Conservation (phyloP, 169 alveolate genomes). For the Eimeria maxima region DNA sequence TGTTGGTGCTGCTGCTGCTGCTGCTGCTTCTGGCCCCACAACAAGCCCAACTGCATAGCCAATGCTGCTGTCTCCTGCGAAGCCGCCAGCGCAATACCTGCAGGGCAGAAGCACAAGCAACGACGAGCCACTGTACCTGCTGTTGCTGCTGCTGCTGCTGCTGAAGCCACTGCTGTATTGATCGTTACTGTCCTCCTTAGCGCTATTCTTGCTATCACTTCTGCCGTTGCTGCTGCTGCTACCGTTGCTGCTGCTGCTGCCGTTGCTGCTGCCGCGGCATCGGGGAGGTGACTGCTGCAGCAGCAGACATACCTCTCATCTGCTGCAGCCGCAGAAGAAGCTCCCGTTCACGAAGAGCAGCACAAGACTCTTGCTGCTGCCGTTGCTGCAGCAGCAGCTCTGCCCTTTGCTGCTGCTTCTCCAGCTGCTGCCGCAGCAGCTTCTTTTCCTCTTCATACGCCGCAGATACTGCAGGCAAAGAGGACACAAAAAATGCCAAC, state of each 20-base stretch:
- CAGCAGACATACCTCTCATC: constrained; percentile 8
- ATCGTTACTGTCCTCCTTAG: no score
- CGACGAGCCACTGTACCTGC: neutral
- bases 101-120: constrained; percentile 7
- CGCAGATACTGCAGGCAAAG: neutral
- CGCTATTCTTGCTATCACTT: neutral
- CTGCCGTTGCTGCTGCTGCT: constrained; percentile 30
- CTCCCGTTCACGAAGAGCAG: constrained; percentile 37
- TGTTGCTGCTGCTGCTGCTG: constrained; percentile 24
- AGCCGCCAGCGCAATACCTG: constrained; percentile 35
- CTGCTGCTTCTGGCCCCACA: constrained; percentile 18
- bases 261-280: neutral
- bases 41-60: constrained; percentile 19
- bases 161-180: neutral
- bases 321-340: constrained; percentile 32
- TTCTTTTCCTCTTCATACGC: constrained; percentile 14
- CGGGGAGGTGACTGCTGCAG: neutral
- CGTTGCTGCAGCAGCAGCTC: constrained; percentile 55
- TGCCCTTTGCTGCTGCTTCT: constrained; percentile 40
- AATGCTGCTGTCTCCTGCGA: constrained; percentile 33
- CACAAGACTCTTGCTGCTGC: constrained; percentile 37
- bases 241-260: constrained; percentile 24
- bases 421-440: constrained; percentile 33
- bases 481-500: neutral
- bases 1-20: constrained; percentile 33